These are phyloP conservation scores for Trichothecium roseum DNA, from an alignment of 2,329 filamentous ascomycete genomes.

Conservation along the genomic window DNA sequence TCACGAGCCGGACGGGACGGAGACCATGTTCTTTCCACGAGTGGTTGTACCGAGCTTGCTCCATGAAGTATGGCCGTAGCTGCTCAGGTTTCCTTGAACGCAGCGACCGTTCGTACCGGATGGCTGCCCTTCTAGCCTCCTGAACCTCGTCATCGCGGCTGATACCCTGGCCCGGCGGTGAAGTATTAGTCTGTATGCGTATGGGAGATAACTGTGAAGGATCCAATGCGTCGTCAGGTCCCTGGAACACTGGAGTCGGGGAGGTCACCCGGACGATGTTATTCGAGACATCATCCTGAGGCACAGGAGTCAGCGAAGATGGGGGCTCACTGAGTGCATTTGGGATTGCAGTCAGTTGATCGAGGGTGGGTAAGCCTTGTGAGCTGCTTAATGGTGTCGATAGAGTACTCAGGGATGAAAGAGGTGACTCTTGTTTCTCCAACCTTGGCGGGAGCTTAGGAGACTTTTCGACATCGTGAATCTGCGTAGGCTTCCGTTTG, in stretches of 20 bases:
- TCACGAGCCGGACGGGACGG: constrained; percentile 36
- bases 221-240: constrained; percentile 1
- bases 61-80: constrained; percentile 47
- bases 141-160: constrained; percentile 10
- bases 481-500: no score
- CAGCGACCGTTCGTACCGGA: constrained; percentile 36
- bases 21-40: constrained; percentile 44
- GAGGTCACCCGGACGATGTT: constrained; percentile 10
- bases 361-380: no score
- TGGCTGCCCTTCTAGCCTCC: constrained; percentile 11
- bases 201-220: neutral
- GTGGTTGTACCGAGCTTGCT: constrained; percentile 43
- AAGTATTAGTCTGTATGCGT: neutral
- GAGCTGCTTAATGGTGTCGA: neutral
- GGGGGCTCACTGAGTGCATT: no score
- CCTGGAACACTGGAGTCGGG: neutral
- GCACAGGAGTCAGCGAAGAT: no score
- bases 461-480: neutral
- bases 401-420: neutral
- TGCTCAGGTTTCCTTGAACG: constrained; percentile 51
- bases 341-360: no score
- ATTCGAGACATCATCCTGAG: constrained; percentile 21
- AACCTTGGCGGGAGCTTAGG: neutral
- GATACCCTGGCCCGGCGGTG: constrained; percentile 9
- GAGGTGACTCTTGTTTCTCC: neutral